phyloP scores from a whole-genome alignment of 352 stramenopile genomes.

The Pythium sp. region DNA sequence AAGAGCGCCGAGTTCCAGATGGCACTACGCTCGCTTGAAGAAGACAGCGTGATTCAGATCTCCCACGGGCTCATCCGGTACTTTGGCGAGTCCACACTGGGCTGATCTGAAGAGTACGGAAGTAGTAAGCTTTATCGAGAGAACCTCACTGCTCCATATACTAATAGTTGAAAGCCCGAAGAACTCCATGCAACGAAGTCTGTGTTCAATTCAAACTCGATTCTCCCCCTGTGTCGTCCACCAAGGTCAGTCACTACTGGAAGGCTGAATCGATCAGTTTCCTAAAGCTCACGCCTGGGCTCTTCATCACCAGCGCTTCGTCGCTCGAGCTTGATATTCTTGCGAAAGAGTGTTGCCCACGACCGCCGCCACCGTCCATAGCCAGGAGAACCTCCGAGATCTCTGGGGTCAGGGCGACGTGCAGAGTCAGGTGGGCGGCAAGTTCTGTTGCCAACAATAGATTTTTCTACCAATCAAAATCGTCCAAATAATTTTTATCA shows the following conservation, averaged over 20 bases:
- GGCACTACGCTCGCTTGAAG: conserved; percentile 87
- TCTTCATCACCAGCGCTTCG: conserved; percentile 27
- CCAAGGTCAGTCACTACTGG: background rate
- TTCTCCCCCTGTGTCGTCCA: background rate
- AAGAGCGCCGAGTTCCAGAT: conserved; percentile 87
- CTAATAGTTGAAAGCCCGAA: background rate
- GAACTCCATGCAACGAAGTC: background rate
- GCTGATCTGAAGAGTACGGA: background rate
- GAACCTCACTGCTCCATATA: background rate
- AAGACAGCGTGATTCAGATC: conserved; percentile 91
- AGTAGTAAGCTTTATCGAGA: too few relatives aligned
- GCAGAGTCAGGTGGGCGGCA: too few relatives aligned
- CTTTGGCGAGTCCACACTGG: conserved; percentile 45
- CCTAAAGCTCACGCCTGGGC: background rate
- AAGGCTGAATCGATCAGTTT: background rate
- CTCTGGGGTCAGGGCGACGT: too few relatives aligned
- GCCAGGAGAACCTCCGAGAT: too few relatives aligned
- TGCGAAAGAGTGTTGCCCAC: conserved; percentile 35
- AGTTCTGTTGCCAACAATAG: too few relatives aligned
- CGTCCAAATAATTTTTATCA: too few relatives aligned
- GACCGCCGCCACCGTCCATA: too few relatives aligned
- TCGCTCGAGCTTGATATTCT: conserved; percentile 47
- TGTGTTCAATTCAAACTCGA: background rate
- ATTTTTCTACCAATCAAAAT: too few relatives aligned
- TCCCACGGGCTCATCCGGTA: conserved; percentile 86